Evolutionary conservation across 495 filamentous ascomycete genomes (phyloP).

Genomic region (Tuber magnatum): DNA sequence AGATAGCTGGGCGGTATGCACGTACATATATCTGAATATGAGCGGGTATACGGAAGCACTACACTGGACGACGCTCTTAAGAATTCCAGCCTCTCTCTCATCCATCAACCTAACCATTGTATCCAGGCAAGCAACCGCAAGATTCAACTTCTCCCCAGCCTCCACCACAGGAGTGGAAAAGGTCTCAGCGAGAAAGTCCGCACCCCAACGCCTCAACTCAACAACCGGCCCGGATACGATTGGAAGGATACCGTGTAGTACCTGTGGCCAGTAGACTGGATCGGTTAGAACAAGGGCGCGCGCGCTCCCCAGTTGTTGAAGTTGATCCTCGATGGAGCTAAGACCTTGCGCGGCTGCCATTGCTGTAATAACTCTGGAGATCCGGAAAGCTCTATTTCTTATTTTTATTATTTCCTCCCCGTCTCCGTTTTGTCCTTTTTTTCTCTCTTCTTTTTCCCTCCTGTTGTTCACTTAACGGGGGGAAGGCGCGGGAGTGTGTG

Average conservation of each 20-base stretch:
- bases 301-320: constrained; percentile 76
- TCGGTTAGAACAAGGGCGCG: constrained; percentile 81
- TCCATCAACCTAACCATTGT: constrained; percentile 67
- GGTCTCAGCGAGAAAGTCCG: constrained; percentile 91
- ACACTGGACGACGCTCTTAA: constrained; percentile 76
- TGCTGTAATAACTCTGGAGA: constrained; percentile 12
- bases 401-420: constrained; percentile 12
- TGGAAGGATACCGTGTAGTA: constrained; percentile 81
- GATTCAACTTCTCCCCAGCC: constrained; percentile 63
- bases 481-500: constrained; percentile 12
- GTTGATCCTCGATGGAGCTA: constrained; percentile 60
- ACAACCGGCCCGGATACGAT: constrained; percentile 68
- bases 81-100: constrained; percentile 63
- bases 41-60: constrained; percentile 86
- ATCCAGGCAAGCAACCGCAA: constrained; percentile 65
- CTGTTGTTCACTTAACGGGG: not conserved
- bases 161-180: constrained; percentile 78
- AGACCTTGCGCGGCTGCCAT: constrained; percentile 26
- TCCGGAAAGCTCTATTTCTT: constrained; percentile 13
- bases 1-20: constrained; percentile 41
- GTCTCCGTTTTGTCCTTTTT: constrained; percentile 8
- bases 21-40: constrained; percentile 87
- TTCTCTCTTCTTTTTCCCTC: constrained; percentile 7
- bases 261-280: constrained; percentile 73
- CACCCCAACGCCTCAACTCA: constrained; percentile 88